These are phyloP conservation scores for Penicillium sp. DNA, from an alignment of 2,329 filamentous ascomycete genomes.

Conservation along the genomic window DNA sequence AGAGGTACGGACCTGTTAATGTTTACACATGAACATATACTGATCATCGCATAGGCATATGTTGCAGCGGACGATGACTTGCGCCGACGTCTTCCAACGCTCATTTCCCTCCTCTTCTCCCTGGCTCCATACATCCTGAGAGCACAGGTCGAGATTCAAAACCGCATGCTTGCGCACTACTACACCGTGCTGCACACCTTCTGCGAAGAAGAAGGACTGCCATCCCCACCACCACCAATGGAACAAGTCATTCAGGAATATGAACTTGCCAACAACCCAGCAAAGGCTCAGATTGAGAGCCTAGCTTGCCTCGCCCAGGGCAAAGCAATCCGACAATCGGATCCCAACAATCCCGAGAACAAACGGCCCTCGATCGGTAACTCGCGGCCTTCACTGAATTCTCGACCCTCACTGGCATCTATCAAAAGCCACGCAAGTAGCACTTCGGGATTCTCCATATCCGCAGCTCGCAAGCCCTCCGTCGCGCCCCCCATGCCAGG, in stretches of 20 bases:
- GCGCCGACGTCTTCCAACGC: constrained; percentile 65
- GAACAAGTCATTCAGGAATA: constrained; percentile 67
- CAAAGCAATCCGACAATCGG: constrained; percentile 61
- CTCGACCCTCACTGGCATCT: background rate
- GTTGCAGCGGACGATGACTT: constrained; percentile 72
- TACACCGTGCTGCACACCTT: constrained; percentile 76
- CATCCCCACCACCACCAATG: constrained; percentile 70
- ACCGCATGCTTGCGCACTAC: constrained; percentile 71
- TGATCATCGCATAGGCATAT: constrained; percentile 57
- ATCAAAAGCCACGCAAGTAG: constrained; percentile 27
- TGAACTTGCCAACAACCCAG: constrained; percentile 61
- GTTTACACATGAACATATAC: background rate
- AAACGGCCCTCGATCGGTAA: constrained; percentile 42
- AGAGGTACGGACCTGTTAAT: constrained; percentile 50
- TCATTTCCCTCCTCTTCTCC: constrained; percentile 68
- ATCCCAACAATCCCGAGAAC: constrained; percentile 32
- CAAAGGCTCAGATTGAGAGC: constrained; percentile 65
- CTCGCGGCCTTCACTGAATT: background rate
- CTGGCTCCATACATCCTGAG: constrained; percentile 71
- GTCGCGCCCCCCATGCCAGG: constrained; percentile 25
- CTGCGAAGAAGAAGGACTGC: constrained; percentile 66
- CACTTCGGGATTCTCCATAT: constrained; percentile 32
- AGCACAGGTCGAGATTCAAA: constrained; percentile 72
- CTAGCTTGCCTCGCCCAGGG: constrained; percentile 64
- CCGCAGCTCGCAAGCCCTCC: constrained; percentile 28